A percentile compares a stretch with the other conserved stretches of the same genome.
Conservation (phyloP, 257 asterid genomes). For the Lycium ferocissimum region DNA sequence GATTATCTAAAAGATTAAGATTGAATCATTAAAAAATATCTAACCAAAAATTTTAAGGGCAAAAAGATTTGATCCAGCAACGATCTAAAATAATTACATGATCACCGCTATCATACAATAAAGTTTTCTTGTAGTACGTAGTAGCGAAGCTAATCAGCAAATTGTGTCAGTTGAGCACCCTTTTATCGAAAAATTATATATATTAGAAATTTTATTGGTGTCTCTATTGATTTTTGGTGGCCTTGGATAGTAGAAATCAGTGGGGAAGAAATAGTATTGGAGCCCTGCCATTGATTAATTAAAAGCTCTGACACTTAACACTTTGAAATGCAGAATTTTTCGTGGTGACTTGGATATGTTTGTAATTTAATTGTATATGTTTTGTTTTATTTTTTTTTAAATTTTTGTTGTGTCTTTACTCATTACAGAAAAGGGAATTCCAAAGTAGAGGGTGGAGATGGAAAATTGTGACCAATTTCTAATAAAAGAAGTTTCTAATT, state of each 20-base stretch:
- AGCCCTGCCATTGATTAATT: conserved; percentile 51
- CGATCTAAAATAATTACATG: no score
- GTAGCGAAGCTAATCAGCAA: no score
- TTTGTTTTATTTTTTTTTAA: no score
- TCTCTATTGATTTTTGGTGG: conserved; percentile 22
- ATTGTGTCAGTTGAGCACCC: no score
- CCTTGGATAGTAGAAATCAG: conserved; percentile 63
- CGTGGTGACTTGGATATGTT: conserved; percentile 1
- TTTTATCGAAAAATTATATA: no score
- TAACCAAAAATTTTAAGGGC: no score
- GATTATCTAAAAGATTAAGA: no score
- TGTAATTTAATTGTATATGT: no score
- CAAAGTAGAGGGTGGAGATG: not conserved
- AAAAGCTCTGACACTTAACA: not conserved
- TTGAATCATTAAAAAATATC: no score
- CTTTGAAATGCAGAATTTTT: not conserved
- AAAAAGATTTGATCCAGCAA: no score
- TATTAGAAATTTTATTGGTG: not conserved
- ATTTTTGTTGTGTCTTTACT: not conserved
- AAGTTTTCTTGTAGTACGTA: no score
- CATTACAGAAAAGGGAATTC: not conserved
- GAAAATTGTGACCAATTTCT: not conserved
- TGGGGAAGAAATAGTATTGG: conserved; percentile 64
- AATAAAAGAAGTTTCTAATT: not conserved
- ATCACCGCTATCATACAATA: no score